These are phyloP conservation scores for Fusarium sp. DNA, from an alignment of 2,329 filamentous ascomycete species.

Conservation along the genomic window DNA sequence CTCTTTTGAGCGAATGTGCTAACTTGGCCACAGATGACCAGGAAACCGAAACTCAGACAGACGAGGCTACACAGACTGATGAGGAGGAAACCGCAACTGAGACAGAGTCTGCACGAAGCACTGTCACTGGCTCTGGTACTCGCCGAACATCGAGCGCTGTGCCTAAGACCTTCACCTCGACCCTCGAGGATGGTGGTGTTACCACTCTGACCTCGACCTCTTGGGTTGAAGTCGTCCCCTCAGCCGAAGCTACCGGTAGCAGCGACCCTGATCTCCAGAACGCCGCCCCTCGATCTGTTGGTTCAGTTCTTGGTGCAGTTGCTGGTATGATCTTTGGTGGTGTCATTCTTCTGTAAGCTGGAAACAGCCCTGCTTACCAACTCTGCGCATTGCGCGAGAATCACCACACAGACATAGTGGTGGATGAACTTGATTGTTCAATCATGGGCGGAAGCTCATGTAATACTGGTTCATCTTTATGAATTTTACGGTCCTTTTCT, in stretches of 20 bases:
- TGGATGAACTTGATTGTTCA: neutral
- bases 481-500: constrained; percentile 45
- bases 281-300: constrained; percentile 45
- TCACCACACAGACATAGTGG: constrained; percentile 8
- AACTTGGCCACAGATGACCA: constrained; percentile 22
- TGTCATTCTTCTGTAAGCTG: constrained; percentile 44
- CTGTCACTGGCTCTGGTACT: constrained; percentile 50
- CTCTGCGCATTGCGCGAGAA: neutral
- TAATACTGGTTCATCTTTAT: constrained; percentile 32
- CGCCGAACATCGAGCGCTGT: constrained; percentile 52
- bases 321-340: constrained; percentile 46
- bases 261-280: constrained; percentile 53
- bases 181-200: constrained; percentile 57
- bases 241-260: constrained; percentile 44
- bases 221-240: constrained; percentile 58
- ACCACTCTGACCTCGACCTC: constrained; percentile 62
- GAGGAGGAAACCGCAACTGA: constrained; percentile 34
- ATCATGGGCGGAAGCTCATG: constrained; percentile 1
- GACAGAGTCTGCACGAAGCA: constrained; percentile 41
- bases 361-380: neutral
- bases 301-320: constrained; percentile 42
- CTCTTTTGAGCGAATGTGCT: constrained; percentile 6
- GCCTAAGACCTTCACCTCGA: constrained; percentile 58
- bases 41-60: constrained; percentile 23
- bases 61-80: constrained; percentile 36